Evolutionary conservation across 2,329 filamentous ascomycete species (phyloP).

Genomic region (Harringtonia lauricola): DNA sequence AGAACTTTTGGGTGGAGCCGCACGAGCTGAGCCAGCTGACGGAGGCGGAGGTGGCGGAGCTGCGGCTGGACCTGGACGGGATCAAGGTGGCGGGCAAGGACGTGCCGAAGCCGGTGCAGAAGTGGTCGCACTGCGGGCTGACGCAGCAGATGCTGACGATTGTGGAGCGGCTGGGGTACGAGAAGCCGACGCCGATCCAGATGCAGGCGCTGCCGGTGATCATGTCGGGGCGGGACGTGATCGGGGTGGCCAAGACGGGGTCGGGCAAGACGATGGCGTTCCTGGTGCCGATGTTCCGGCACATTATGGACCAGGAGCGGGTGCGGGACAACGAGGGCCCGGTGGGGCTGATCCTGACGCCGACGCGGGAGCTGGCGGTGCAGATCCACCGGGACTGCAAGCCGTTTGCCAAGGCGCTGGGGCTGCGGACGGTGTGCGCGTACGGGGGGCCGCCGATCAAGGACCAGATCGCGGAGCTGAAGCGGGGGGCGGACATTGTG

Average conservation of each 20-base stretch:
- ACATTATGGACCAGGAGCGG: conserved; percentile 86
- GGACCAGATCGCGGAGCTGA: conserved; percentile 93
- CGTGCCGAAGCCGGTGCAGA: conserved; percentile 85
- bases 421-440: conserved; percentile 77
- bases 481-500: conserved; percentile 88
- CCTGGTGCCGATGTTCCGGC: conserved; percentile 90
- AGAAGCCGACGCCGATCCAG: conserved; percentile 87
- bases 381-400: conserved; percentile 95
- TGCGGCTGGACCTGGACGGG: conserved; percentile 82
- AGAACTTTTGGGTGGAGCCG: conserved; percentile 91
- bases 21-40: conserved; percentile 72
- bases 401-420: conserved; percentile 80
- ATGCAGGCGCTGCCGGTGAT: conserved; percentile 89
- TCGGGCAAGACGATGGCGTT: conserved; percentile 97
- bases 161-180: conserved; percentile 69
- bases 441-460: conserved; percentile 95
- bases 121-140: conserved; percentile 92
- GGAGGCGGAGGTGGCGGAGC: conserved; percentile 68
- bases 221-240: conserved; percentile 92
- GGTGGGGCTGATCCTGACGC: conserved; percentile 80
- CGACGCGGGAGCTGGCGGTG: conserved; percentile 83
- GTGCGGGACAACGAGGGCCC: conserved; percentile 79
- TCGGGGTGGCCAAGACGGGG: conserved; percentile 94
- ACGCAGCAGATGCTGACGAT: conserved; percentile 81
- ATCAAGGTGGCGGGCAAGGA: conserved; percentile 88